Evolutionary conservation across 2,329 filamentous ascomycete species (phyloP).

Genomic region (Fusarium tuaranense): DNA sequence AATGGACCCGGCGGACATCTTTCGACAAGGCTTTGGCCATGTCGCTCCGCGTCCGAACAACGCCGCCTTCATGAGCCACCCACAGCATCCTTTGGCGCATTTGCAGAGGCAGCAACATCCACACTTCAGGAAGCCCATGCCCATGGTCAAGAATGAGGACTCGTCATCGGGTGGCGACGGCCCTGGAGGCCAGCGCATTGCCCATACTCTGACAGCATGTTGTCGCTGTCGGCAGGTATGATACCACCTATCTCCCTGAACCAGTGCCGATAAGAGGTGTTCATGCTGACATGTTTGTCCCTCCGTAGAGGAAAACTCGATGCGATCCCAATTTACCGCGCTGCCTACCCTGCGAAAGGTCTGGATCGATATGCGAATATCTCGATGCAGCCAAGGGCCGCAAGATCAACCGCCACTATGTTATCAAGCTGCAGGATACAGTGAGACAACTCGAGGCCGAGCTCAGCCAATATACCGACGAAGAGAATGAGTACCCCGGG

Average conservation of each 20-base stretch:
- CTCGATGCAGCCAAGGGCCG: conserved; percentile 89
- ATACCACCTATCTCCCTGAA: conserved; percentile 26
- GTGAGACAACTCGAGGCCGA: conserved; percentile 86
- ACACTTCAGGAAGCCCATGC: conserved; percentile 46
- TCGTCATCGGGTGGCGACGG: conserved; percentile 60
- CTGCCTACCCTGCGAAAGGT: conserved; percentile 92
- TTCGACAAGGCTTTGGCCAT: conserved; percentile 67
- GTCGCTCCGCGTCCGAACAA: conserved; percentile 54
- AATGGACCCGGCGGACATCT: conserved; percentile 72
- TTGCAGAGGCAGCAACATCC: conserved; percentile 41
- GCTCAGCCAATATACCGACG: conserved; percentile 81
- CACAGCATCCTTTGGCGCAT: conserved; percentile 41
- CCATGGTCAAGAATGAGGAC: conserved; percentile 52
- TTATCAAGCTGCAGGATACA: conserved; percentile 89
- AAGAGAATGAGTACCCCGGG: conserved; percentile 76
- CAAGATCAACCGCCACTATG: conserved; percentile 91
- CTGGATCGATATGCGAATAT: conserved; percentile 93
- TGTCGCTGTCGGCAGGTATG: conserved; percentile 82
- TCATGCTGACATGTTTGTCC: conserved; percentile 27
- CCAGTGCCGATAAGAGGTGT: not conserved
- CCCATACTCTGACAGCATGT: conserved; percentile 84
- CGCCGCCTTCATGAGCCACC: conserved; percentile 46
- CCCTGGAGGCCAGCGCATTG: conserved; percentile 69
- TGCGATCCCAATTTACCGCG: conserved; percentile 94
- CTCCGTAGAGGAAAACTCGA: conserved; percentile 85